Percentiles rank a stretch among this genome's conserved stretches.
Conservation (phyloP, 2,329 filamentous ascomycete species). For the Calonectria hongkongensis region DNA sequence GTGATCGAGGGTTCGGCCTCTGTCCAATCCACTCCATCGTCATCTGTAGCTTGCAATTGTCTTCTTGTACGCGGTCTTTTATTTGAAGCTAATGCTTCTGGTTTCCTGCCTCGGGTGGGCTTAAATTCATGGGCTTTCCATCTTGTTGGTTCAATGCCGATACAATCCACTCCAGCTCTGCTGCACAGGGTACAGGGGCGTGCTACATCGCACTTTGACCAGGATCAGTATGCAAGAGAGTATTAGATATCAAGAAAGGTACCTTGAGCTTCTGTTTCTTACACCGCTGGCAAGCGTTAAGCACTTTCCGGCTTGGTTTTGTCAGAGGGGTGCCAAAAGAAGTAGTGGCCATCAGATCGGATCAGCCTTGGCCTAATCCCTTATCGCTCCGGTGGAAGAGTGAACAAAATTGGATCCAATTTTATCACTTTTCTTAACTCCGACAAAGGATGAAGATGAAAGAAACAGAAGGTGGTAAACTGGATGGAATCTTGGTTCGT, state of each 20-base stretch:
- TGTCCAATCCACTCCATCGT: not conserved
- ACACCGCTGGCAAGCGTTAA: constrained; percentile 26
- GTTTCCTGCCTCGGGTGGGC: not conserved
- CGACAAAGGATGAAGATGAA: not conserved
- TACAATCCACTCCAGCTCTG: constrained; percentile 18
- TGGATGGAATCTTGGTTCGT: not conserved
- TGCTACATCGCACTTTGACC: constrained; percentile 20
- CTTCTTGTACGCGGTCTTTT: not conserved
- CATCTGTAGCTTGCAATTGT: not conserved
- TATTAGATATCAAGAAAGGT: not conserved
- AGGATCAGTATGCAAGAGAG: not conserved
- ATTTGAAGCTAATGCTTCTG: not conserved
- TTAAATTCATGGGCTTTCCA: constrained; percentile 29
- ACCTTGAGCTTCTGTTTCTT: constrained; percentile 32
- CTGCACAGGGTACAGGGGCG: constrained; percentile 29
- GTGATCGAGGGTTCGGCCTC: not conserved
- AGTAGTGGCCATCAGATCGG: not conserved
- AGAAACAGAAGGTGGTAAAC: not conserved
- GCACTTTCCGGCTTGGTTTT: constrained; percentile 13
- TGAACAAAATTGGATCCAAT: not conserved
- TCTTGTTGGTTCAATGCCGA: not conserved
- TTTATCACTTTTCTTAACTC: not conserved
- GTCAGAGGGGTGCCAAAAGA: not conserved
- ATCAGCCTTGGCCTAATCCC: not conserved
- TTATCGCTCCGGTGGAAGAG: not conserved